Base-by-base conservation (phyloP, 306 rosid genomes). In the Betula pendula region DNA sequence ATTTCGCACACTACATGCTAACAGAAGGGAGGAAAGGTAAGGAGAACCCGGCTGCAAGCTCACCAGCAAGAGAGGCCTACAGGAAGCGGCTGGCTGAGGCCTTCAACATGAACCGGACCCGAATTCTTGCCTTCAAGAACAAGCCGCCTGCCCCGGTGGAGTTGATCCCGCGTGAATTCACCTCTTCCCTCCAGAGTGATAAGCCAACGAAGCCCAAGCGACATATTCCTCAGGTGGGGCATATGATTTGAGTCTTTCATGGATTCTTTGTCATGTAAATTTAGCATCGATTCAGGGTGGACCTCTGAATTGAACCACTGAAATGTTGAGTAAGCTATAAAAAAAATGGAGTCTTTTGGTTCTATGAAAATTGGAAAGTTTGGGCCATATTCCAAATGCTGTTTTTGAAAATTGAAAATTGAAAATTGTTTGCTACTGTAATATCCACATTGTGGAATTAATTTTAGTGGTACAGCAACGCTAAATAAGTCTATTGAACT, bases 101-200 rank as follows among this genome's bases (percentile, higher is more conserved):
- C 5, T 72, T 82, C 73, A 89, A 92, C 91, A 92, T 92, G 89
- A 84, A 89, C 79, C 79, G 91, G 6, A 81, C 89, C 3, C 82
- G 92, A 77, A 90, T 90, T 68, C 90, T 90, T 24, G 96, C 97
- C n/a, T 92, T 90, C 91, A 92, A 87, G 92, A 88, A 92, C 86
- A 92, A 89, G 78, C 93, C 96, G 5, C 96, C 98, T 2, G 82
- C 80, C 0, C 86, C 92, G 0, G 89, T 88, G 8, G 92, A 92
- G 68, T 75, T 59, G 48, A 50, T 88, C 55, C 93, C 97, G 1
- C 83, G 65, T 22, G 75, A 79, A 44, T 76, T 81, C 60, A 73
- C 89, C 40, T 77, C 88, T 75, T 86, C 52, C 35, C 63, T n/a
- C 33, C 79, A 5, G 84, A 55, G 20, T 81, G 82, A 82, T 29